Evolutionary conservation across 2,329 filamentous ascomycete species (phyloP).

Genomic region (Claviceps sp.): DNA sequence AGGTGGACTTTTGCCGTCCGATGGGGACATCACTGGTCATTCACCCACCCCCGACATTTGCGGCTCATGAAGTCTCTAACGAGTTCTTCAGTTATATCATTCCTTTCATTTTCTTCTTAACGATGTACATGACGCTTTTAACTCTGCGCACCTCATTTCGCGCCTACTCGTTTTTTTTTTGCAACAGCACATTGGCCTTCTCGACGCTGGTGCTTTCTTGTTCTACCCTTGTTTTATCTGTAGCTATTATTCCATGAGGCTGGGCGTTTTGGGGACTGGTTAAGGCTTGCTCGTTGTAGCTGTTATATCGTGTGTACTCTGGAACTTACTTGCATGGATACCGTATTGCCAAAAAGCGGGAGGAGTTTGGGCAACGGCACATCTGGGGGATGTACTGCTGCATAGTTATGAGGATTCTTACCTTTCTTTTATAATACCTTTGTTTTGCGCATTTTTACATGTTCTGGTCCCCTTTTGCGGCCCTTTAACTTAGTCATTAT

Average conservation of each 20-base stretch:
- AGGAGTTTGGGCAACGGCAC: constrained; percentile 4
- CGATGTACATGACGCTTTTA: constrained; percentile 7
- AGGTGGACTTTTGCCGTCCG: not conserved
- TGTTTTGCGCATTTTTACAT: not conserved
- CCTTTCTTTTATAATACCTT: not conserved
- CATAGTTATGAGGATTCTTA: not conserved
- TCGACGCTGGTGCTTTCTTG: not conserved
- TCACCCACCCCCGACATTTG: not conserved
- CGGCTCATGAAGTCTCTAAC: not conserved
- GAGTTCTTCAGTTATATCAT: not conserved
- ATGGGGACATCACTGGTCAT: no score
- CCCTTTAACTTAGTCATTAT: not conserved
- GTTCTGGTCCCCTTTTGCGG: no score
- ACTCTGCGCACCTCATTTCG: no score
- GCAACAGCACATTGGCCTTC: no score
- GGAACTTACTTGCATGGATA: not conserved
- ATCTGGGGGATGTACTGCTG: constrained; percentile 4
- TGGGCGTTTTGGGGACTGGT: constrained; percentile 12
- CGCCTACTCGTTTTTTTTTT: not conserved
- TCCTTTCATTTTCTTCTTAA: constrained; percentile 2
- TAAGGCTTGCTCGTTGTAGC: not conserved
- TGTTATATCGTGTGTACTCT: constrained; percentile 2
- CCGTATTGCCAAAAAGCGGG: constrained; percentile 1
- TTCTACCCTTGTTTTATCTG: not conserved
- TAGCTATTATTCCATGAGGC: constrained; percentile 1